Evolutionary conservation across 768 basidiomycete genomes (phyloP), one percentile per base, ranked within the genome.

Genomic region (Cystobasidiopsis lactophilus): DNA sequence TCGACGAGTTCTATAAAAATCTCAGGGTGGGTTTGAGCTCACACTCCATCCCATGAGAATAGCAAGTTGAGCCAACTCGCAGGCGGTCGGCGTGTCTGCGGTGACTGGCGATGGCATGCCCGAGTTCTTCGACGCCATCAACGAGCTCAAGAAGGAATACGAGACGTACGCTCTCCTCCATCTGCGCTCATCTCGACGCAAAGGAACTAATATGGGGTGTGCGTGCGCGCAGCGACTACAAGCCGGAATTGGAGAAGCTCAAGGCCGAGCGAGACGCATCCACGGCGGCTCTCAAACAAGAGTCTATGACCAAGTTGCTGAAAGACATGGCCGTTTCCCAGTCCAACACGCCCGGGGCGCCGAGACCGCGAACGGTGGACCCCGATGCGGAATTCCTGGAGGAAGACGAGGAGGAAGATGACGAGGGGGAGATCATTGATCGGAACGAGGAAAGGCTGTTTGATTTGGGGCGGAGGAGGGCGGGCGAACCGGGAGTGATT

Each of bases 1-100:
- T 98, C 50, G 93, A 98, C 62, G 93, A 96, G 64, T 98, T 98
- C 61, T 98, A 98, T 69, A 85, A 88, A 67, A 81, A 93, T 59
- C 70, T 98, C 50, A 85, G 84, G 72, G 89, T 85, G 48, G 38
- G 74, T 58, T 1, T 1, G 3, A 13, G 26, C n/a, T n/a, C n/a
- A 51, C 18, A 5, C 29, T 19, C 29, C 62, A 14, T 21, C 33
- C 9, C 37, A 13, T 18, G 30, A 21, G n/a, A 33, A 13, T 14
- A 5, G 11, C 18, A 13, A 26, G 3, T 23, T 18, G 47, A 2
- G 29, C 18, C 30, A 21, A 2, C 27, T 13, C 31, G 30, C 54
- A 91, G 88, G 76, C 88, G 3, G 91, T 96, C 13, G 89, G 93
- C 16, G 91, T 96, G 13, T 89, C 85, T 18, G 88, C 89, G 53